Evolutionary conservation across 495 filamentous ascomycete genomes (phyloP).

Genomic region (Xylaria bambusicola): DNA sequence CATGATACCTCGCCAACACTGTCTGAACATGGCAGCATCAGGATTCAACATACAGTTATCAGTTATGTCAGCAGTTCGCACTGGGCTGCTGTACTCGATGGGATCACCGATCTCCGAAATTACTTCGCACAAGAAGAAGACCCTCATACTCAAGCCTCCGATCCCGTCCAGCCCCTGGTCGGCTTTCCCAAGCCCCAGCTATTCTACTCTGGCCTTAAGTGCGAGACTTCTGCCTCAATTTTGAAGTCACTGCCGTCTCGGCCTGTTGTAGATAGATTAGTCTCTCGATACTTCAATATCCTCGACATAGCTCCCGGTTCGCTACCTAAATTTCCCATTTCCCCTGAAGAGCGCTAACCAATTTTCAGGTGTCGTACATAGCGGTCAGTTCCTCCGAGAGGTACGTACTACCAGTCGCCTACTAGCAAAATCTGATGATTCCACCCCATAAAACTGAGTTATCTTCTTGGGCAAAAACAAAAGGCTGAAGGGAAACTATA

Average conservation of each 20-base stretch:
- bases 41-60: slow-evolving; percentile 14
- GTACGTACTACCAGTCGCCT: slow-evolving; percentile 16
- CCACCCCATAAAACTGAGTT: background rate
- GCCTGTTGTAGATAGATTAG: slow-evolving; percentile 11
- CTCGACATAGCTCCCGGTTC: slow-evolving; percentile 28
- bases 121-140: slow-evolving; percentile 29
- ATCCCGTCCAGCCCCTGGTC: background rate
- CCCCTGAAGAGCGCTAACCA: background rate
- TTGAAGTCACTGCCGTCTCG: slow-evolving; percentile 14
- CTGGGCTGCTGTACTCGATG: slow-evolving; percentile 26
- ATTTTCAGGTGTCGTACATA: slow-evolving; percentile 25
- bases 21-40: slow-evolving; percentile 19
- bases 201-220: slow-evolving; percentile 1
- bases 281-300: slow-evolving; percentile 27
- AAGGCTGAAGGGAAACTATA: slow-evolving; percentile 14
- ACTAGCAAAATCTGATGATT: background rate
- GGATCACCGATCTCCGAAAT: slow-evolving; percentile 20
- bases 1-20: slow-evolving; percentile 3
- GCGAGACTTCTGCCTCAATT: slow-evolving; percentile 22
- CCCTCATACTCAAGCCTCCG: background rate
- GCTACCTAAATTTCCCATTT: slow-evolving; percentile 19
- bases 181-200: slow-evolving; percentile 13
- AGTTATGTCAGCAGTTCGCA: slow-evolving; percentile 23
- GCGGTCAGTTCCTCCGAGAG: slow-evolving; percentile 28
- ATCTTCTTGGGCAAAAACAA: too few species aligned